A percentile compares a stretch with the other conserved stretches of the same genome.
These are phyloP conservation scores for Tothia fuscella DNA, from an alignment of 2,329 filamentous ascomycete species.

Conservation along the genomic window DNA sequence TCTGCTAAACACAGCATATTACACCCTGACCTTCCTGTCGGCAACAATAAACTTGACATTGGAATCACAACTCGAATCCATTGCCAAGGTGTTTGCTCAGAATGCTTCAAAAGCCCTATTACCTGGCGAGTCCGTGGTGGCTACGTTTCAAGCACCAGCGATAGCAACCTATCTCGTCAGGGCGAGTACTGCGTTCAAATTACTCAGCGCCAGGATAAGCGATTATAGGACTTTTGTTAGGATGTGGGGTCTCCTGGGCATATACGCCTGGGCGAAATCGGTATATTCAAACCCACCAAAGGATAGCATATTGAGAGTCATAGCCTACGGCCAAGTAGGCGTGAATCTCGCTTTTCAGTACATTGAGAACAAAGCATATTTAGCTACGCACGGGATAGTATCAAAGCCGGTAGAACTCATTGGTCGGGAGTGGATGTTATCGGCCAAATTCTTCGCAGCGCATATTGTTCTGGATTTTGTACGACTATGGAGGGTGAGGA, in stretches of 20 bases:
- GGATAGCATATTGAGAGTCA: constrained; percentile 33
- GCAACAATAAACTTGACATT: constrained; percentile 28
- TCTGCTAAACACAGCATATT: constrained; percentile 31
- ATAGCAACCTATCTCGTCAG: constrained; percentile 15
- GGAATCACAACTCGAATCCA: constrained; percentile 20
- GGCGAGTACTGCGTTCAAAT: constrained; percentile 13
- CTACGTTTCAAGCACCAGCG: constrained; percentile 27
- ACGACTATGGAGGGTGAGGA: constrained; percentile 39
- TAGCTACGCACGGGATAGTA: constrained; percentile 62
- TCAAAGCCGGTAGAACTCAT: constrained; percentile 30
- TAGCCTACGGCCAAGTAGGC: constrained; percentile 58
- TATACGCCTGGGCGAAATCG: constrained; percentile 54
- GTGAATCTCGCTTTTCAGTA: constrained; percentile 61
- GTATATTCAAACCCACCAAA: constrained; percentile 15
- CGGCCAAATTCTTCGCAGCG: constrained; percentile 66
- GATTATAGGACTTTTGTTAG: constrained; percentile 63
- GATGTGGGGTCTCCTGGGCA: constrained; percentile 63
- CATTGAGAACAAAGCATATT: constrained; percentile 73
- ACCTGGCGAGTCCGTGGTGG: constrained; percentile 30
- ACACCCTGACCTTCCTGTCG: constrained; percentile 31
- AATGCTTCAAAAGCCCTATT: constrained; percentile 28
- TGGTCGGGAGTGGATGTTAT: constrained; percentile 54
- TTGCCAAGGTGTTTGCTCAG: constrained; percentile 25
- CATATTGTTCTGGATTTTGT: constrained; percentile 68
- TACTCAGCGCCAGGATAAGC: constrained; percentile 46